Evolutionary conservation across 441 rosid species (phyloP).

Genomic region (Lepidium campestre): DNA sequence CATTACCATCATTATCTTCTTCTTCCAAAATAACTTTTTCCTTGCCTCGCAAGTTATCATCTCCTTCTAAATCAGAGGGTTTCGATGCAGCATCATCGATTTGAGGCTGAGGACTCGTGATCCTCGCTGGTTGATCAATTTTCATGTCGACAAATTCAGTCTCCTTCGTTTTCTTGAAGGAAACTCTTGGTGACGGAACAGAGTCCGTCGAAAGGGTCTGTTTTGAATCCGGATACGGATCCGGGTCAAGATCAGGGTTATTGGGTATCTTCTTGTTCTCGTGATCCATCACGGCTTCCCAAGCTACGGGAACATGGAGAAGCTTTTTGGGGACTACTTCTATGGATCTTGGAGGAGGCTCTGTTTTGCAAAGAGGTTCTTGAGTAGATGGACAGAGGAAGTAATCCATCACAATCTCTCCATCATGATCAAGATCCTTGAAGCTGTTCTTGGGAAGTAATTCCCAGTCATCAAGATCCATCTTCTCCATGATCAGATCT

Average conservation of each 20-base stretch:
- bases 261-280: constrained; percentile 21
- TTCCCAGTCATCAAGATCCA: constrained; percentile 88
- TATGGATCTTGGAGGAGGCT: constrained; percentile 33
- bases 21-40: not conserved
- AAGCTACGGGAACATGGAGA: constrained; percentile 52
- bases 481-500: constrained; percentile 19
- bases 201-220: constrained; percentile 40
- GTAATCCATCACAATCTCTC: constrained; percentile 40
- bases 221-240: constrained; percentile 4
- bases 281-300: constrained; percentile 38
- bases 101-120: constrained; percentile 18
- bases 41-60: constrained; percentile 3
- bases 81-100: not conserved
- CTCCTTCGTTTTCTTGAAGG: constrained; percentile 73
- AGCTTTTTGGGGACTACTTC: constrained; percentile 24
- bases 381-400: constrained; percentile 45
- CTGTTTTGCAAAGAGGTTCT: not conserved
- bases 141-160: constrained; percentile 95
- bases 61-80: not conserved
- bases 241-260: constrained; percentile 14
- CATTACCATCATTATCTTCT: not conserved
- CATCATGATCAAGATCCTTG: constrained; percentile 31
- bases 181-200: constrained; percentile 66
- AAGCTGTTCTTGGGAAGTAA: constrained; percentile 47
- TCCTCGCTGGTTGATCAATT: constrained; percentile 58